Evolutionary conservation across 1,284 basidiomycete species (phyloP), one percentile per base, ranked within the genome.

Genomic region (Apiotrichum domesticum): DNA sequence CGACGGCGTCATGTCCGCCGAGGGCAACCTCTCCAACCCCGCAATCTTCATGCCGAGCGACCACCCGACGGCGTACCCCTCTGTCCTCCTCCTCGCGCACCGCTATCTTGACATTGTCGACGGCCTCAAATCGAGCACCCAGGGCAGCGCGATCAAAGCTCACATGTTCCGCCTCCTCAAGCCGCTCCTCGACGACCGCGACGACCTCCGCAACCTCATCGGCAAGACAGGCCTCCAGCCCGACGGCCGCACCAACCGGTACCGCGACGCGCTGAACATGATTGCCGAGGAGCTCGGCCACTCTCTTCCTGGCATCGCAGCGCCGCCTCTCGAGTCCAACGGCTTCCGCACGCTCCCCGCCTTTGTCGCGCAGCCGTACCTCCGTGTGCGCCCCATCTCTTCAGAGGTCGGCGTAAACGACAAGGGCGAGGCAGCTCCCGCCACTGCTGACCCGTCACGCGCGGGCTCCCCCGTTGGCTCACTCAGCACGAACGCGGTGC

Each of bases 21-120:
- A 98, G 76, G 95, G 90, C 0, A 89, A 96, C 65, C 79, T 98
- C 1, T 96, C 96, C 74, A 98, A 98, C 70, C 89, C 91, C 0
- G 85, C 91, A 0, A 72, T 98, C 10, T 97, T 98, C 65, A 50
- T 72, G 14, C 65, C 69, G 0, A 52, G 61, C 64, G 79, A 79
- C 33, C 69, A 72, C 40, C 70, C 75, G 0, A 79, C 80, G 8
- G 67, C 79, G 0, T 85, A 91, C 64, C 84, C 85, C 0, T 80
- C 80, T 0, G 80, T 85, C 52, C 81, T 83, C 3, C 74, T 80
- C 32, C 80, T 98, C 9, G 91, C 93, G 0, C 77, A 86, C 7
- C 89, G 96, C 66, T 98, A 98, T 71, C 82, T 98, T 48, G 81
- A 83, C 46, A 91, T 97, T 62, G 90, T 93, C 4, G 79, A 80